These are phyloP conservation scores for Collybia nuda DNA, from an alignment of 768 basidiomycete genomes.

Conservation along the genomic window DNA sequence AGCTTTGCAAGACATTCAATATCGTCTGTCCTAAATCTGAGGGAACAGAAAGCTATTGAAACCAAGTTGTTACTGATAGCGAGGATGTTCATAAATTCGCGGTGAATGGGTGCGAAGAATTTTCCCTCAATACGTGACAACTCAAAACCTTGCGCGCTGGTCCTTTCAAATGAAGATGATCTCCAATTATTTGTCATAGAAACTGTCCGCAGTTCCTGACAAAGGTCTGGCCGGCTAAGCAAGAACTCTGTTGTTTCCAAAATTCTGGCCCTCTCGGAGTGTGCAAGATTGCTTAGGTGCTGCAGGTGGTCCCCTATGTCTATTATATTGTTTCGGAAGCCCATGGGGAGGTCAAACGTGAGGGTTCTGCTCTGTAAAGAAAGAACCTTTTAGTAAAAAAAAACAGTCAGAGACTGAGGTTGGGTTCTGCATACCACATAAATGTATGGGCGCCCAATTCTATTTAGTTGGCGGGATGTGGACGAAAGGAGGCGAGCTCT, in stretches of 20 bases:
- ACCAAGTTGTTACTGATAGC: conserved; percentile 11
- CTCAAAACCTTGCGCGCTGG: background rate
- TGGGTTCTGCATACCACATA: too few species aligned
- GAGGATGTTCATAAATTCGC: conserved; percentile 4
- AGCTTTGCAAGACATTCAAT: conserved; percentile 14
- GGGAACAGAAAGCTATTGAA: conserved; percentile 16
- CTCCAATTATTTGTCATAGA: background rate
- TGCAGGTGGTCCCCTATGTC: background rate
- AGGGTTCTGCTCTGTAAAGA: background rate
- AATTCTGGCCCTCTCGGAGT: background rate
- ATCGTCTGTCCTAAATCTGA: conserved; percentile 15
- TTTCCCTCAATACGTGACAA: background rate
- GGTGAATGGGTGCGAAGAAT: background rate
- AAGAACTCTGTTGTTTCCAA: conserved; percentile 1
- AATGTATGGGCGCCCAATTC: too few species aligned
- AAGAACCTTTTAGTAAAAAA: too few species aligned
- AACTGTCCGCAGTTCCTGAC: background rate
- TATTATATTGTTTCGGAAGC: background rate
- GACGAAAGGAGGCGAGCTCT: too few species aligned
- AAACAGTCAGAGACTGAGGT: too few species aligned
- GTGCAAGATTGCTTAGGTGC: background rate
- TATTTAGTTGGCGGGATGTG: too few species aligned
- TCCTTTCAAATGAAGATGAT: background rate
- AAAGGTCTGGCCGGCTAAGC: conserved; percentile 1
- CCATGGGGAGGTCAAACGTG: background rate